Conservation (phyloP, 2,329 filamentous ascomycete genomes). For the Sarocladium oryzae region DNA sequence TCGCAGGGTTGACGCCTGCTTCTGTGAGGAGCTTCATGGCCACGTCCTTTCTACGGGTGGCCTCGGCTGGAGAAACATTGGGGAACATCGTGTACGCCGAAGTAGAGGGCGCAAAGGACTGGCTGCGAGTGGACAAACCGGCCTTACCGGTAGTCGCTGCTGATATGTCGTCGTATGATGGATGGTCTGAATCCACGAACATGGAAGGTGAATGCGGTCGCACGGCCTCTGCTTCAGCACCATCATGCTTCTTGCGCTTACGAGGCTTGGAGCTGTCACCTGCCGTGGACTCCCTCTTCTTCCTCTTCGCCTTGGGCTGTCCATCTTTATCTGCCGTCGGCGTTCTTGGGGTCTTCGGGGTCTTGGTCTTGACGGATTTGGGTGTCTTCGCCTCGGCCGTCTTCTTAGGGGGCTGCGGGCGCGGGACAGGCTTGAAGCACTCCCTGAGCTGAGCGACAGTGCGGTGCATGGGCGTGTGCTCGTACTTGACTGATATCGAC, state of each 20-base stretch:
- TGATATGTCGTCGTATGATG: background rate
- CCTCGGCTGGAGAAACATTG: constrained; percentile 37
- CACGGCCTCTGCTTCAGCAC: constrained; percentile 12
- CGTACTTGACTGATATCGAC: constrained; percentile 45
- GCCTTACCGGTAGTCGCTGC: background rate
- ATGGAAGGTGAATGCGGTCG: background rate
- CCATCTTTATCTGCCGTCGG: background rate
- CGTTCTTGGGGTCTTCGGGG: constrained; percentile 6
- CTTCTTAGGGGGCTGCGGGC: constrained; percentile 20
- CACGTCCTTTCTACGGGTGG: constrained; percentile 40
- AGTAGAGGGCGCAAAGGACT: constrained; percentile 11
- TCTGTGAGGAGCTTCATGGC: constrained; percentile 41
- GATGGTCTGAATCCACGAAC: background rate
- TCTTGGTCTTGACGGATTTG: constrained; percentile 15
- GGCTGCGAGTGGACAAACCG: background rate
- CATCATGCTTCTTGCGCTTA: constrained; percentile 19
- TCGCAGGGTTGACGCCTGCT: constrained; percentile 43
- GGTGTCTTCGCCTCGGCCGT: constrained; percentile 19
- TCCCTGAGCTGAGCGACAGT: constrained; percentile 45
- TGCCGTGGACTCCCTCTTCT: constrained; percentile 5
- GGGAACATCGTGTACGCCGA: constrained; percentile 18
- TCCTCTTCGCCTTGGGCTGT: constrained; percentile 1
- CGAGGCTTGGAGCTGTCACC: constrained; percentile 15
- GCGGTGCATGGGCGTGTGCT: constrained; percentile 50
- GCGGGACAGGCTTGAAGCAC: constrained; percentile 39